These are phyloP conservation scores for Penicillium sp. DNA, from an alignment of 2,329 filamentous ascomycete genomes.

Conservation along the genomic window DNA sequence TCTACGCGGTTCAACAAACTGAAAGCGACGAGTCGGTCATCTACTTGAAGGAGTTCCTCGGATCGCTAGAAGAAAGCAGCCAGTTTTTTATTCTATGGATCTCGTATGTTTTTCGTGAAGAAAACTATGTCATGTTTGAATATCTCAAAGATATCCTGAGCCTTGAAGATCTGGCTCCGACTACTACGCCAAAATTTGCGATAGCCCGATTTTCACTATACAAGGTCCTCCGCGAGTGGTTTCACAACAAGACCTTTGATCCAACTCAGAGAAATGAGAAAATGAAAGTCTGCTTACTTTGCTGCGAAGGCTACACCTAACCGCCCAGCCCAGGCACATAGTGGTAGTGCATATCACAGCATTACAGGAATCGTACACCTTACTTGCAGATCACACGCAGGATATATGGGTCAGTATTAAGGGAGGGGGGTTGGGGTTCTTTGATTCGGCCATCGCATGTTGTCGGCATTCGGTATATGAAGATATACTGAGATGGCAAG, in stretches of 20 bases:
- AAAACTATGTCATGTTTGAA: too few species aligned
- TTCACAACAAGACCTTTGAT: neutral
- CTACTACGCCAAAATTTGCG: neutral
- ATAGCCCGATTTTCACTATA: neutral
- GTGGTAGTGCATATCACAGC: too few species aligned
- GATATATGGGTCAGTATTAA: too few species aligned
- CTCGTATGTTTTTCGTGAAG: neutral
- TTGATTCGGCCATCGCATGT: too few species aligned
- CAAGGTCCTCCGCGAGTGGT: neutral
- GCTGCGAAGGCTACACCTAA: neutral
- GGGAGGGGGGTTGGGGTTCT: too few species aligned
- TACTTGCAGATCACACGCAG: too few species aligned
- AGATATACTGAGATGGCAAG: too few species aligned
- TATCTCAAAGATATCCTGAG: too few species aligned
- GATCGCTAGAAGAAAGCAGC: neutral
- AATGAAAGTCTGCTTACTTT: neutral
- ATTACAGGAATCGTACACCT: too few species aligned
- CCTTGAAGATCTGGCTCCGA: neutral
- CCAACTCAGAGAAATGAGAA: neutral
- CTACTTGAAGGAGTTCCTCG: neutral
- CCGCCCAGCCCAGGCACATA: too few species aligned
- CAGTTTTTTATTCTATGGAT: neutral
- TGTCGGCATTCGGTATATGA: too few species aligned
- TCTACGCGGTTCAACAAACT: neutral
- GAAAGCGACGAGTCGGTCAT: neutral